A percentile compares a stretch with the other conserved stretches of the same genome.
phyloP scores from a whole-genome alignment of 306 rosid species.

The Ammopiptanthus mongolicus region DNA sequence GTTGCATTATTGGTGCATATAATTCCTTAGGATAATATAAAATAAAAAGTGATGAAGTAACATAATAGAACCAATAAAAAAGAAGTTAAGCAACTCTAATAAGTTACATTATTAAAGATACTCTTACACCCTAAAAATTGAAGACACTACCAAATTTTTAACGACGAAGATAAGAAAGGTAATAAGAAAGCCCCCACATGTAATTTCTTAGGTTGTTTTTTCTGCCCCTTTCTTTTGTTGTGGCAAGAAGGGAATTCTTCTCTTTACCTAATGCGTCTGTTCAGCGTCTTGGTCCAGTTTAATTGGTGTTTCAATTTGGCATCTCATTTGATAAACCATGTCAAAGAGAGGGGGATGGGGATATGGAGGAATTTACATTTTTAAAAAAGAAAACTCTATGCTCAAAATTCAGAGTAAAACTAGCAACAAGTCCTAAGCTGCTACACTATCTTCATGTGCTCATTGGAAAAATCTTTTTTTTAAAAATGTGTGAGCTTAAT shows the following conservation, averaged over 20 bases:
- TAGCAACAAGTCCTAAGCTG: neutral
- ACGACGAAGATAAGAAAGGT: too few relatives aligned
- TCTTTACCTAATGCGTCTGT: slow-evolving; percentile 29
- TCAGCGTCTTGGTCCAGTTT: neutral
- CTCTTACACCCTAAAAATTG: neutral
- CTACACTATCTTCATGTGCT: neutral
- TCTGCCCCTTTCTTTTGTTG: too few relatives aligned
- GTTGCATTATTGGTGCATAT: too few relatives aligned
- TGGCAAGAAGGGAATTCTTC: slow-evolving; percentile 17
- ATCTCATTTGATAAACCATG: neutral
- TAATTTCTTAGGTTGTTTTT: too few relatives aligned
- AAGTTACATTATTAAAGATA: too few relatives aligned
- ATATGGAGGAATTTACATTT: too few relatives aligned
- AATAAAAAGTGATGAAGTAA: too few relatives aligned
- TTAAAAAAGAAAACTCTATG: neutral
- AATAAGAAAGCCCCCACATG: too few relatives aligned
- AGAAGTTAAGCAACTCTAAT: too few relatives aligned
- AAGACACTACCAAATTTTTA: neutral
- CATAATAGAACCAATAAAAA: too few relatives aligned
- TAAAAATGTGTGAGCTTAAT: neutral
- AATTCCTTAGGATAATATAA: too few relatives aligned
- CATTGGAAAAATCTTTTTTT: neutral
- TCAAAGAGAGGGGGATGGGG: too few relatives aligned
- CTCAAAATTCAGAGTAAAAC: neutral
- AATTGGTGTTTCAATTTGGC: neutral